Conservation (phyloP, 83 land plant genomes). For the Picea engelmannii region DNA sequence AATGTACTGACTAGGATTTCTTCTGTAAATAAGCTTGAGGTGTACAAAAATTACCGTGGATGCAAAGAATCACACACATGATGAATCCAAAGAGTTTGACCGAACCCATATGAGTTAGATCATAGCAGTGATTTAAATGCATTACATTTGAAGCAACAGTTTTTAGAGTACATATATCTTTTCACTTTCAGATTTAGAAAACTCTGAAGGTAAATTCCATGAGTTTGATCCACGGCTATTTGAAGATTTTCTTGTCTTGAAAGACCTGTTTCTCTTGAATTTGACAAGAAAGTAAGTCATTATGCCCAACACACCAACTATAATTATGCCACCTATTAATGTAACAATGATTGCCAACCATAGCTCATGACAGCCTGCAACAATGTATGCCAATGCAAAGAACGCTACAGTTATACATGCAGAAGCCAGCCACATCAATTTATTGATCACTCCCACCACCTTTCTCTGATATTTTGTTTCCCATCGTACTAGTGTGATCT, state of each 20-base stretch:
- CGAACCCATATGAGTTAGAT: background rate
- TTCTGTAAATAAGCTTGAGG: too few relatives aligned
- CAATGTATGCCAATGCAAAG: slow-evolving; percentile 47
- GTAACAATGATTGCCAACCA: slow-evolving; percentile 55
- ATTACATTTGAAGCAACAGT: background rate
- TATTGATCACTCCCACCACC: slow-evolving; percentile 25
- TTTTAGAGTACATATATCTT: slow-evolving; percentile 7
- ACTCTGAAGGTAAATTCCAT: slow-evolving; percentile 31
- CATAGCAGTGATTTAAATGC: background rate
- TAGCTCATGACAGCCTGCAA: slow-evolving; percentile 40
- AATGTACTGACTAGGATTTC: too few relatives aligned
- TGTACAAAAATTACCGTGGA: background rate
- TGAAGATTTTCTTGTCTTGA: slow-evolving; percentile 35
- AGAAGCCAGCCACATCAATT: slow-evolving; percentile 72
- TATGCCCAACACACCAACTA: too few relatives aligned
- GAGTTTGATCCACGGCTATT: slow-evolving; percentile 31
- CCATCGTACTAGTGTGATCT: slow-evolving; percentile 26
- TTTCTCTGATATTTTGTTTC: slow-evolving; percentile 61
- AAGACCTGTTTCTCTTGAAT: background rate
- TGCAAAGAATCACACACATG: too few relatives aligned
- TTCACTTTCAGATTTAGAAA: slow-evolving; percentile 52
- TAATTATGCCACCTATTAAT: too few relatives aligned
- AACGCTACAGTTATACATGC: slow-evolving; percentile 26
- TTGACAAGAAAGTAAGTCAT: too few relatives aligned
- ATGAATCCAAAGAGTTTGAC: too few relatives aligned